These are phyloP conservation scores for Collybiopsis luxurians DNA, from an alignment of 768 basidiomycete genomes.

Conservation along the genomic window DNA sequence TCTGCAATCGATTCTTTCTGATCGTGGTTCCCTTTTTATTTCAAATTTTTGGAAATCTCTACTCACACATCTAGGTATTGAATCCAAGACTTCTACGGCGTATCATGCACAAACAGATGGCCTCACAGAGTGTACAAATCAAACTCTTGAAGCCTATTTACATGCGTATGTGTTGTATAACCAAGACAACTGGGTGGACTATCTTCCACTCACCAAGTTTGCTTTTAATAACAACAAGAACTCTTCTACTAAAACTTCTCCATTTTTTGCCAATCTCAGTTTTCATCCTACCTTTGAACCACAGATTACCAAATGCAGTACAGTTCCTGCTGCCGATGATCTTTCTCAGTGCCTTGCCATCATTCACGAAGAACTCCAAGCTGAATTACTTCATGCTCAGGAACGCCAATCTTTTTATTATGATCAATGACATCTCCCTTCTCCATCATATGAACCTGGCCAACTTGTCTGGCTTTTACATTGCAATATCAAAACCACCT, in stretches of 20 bases:
- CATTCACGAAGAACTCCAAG: constrained; percentile 14
- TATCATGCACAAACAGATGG: constrained; percentile 45
- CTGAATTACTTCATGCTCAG: constrained; percentile 14
- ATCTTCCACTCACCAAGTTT: constrained; percentile 39
- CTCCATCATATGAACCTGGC: constrained; percentile 10
- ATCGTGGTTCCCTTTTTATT: constrained; percentile 29
- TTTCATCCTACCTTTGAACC: too few species aligned
- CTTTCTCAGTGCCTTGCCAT: constrained; percentile 6
- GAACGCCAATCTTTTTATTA: constrained; percentile 7
- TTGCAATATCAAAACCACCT: constrained; percentile 20
- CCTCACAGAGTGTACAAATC: constrained; percentile 35
- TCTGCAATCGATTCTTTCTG: constrained; percentile 29
- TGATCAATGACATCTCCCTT: not conserved
- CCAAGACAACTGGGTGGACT: constrained; percentile 43
- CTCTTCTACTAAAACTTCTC: constrained; percentile 29
- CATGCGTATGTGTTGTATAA: constrained; percentile 31
- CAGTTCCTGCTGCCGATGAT: constrained; percentile 9
- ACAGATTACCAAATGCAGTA: too few species aligned
- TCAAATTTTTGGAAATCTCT: constrained; percentile 27
- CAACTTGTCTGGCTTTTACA: constrained; percentile 17
- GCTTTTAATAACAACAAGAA: constrained; percentile 35
- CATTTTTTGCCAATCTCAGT: constrained; percentile 33
- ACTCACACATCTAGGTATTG: constrained; percentile 6
- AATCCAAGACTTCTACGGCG: constrained; percentile 27
- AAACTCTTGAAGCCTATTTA: constrained; percentile 33